Percentiles rank a stretch among this genome's conserved stretches.
Evolutionary conservation across 1,284 basidiomycete species (phyloP).

Genomic region (Boletus hoseneyae): DNA sequence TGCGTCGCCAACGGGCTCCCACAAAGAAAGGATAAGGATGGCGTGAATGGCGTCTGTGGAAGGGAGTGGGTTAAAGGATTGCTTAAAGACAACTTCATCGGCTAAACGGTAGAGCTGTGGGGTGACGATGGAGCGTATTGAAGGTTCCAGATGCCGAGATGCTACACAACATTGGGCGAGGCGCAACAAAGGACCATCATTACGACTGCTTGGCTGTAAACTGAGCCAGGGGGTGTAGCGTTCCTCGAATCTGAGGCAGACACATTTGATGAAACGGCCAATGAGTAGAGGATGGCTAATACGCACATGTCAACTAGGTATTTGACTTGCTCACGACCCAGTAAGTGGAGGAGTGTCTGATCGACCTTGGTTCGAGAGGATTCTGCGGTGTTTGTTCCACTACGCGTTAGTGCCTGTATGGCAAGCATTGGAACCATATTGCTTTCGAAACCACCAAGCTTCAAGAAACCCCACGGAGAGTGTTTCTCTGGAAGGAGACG

Average conservation of each 20-base stretch:
- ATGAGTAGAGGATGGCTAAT: neutral
- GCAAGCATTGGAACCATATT: conserved; percentile 41
- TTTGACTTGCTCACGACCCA: conserved; percentile 35
- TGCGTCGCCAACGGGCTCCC: conserved; percentile 38
- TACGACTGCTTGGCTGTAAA: conserved; percentile 31
- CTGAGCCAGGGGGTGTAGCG: conserved; percentile 43
- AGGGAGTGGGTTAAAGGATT: conserved; percentile 40
- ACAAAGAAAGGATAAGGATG: conserved; percentile 41
- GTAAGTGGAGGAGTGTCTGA: conserved; percentile 33
- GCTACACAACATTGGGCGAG: conserved; percentile 40
- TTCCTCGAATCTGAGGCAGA: conserved; percentile 37
- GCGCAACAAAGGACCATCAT: conserved; percentile 34
- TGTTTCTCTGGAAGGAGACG: conserved; percentile 31
- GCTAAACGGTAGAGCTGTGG: conserved; percentile 42
- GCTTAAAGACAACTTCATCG: conserved; percentile 37
- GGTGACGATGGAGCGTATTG: conserved; percentile 34
- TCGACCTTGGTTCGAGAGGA: conserved; percentile 31
- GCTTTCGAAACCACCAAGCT: conserved; percentile 37
- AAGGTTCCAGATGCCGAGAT: conserved; percentile 38
- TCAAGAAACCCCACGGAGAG: conserved; percentile 38
- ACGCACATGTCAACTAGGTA: conserved; percentile 40
- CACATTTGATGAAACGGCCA: neutral
- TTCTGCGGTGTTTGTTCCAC: conserved; percentile 19
- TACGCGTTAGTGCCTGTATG: conserved; percentile 36
- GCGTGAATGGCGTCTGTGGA: conserved; percentile 42